phyloP scores from a whole-genome alignment of 2,329 filamentous ascomycete species.

The Alternaria sp. region DNA sequence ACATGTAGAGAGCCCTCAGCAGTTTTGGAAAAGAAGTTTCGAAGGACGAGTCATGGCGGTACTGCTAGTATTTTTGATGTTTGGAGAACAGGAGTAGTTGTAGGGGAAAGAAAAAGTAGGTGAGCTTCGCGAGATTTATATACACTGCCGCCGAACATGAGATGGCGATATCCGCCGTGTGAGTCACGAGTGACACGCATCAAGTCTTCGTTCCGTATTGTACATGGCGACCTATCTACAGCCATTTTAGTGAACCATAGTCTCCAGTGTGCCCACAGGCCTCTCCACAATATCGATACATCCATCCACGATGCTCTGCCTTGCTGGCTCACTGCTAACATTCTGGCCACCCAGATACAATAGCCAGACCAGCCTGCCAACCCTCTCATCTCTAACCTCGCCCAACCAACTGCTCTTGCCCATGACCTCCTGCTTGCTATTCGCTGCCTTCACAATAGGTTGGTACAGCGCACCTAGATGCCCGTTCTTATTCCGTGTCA shows the following conservation, averaged over 20 bases:
- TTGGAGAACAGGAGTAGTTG: background rate
- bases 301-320: conserved; percentile 84
- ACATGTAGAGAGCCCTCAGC: background rate
- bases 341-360: conserved; percentile 87
- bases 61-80: background rate
- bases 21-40: background rate
- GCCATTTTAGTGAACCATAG: conserved; percentile 65
- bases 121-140: background rate
- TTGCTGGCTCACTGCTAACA: conserved; percentile 83
- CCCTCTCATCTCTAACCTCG: conserved; percentile 76
- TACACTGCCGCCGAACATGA: background rate
- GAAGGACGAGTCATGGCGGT: background rate
- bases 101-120: background rate
- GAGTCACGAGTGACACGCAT: background rate
- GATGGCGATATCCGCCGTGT: background rate
- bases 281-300: conserved; percentile 87
- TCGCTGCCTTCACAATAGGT: conserved; percentile 34
- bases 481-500: conserved; percentile 73
- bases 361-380: conserved; percentile 85
- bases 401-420: conserved; percentile 69
- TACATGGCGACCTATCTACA: background rate
- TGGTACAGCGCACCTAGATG: conserved; percentile 56
- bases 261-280: conserved; percentile 85
- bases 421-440: conserved; percentile 49
- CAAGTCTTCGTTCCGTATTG: background rate